A percentile compares a stretch with the other conserved stretches of the same genome.
Evolutionary conservation across 164 flowering plant genomes (phyloP).

Genomic region (Malania oleifera): DNA sequence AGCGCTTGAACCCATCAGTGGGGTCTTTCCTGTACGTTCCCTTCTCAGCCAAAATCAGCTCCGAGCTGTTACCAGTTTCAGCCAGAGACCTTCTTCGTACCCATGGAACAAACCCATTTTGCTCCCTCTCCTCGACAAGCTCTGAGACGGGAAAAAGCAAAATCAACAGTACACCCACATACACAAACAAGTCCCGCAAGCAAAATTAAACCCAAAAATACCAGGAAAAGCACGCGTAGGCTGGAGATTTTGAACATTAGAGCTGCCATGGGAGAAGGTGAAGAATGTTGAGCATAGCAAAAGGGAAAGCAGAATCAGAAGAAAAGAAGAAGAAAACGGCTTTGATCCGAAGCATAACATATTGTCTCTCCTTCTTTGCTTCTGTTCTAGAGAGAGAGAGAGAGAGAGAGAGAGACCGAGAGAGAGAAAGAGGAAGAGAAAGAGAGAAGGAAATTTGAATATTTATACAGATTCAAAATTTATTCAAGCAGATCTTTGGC

Average conservation of each 20-base stretch:
- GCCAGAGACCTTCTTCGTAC: conserved; percentile 21
- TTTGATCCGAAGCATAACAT: conserved; percentile 16
- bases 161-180: background rate
- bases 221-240: background rate
- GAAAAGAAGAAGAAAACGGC: conserved; percentile 6
- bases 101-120: conserved; percentile 14
- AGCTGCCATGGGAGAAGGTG: background rate
- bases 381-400: background rate
- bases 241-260: background rate
- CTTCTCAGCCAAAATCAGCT: conserved; percentile 36
- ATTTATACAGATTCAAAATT: too few relatives aligned
- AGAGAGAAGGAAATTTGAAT: too few relatives aligned
- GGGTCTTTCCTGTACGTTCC: conserved; percentile 44
- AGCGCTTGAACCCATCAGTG: conserved; percentile 20
- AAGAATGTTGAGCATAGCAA: background rate
- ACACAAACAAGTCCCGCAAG: background rate
- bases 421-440: too few relatives aligned
- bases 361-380: background rate
- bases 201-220: background rate
- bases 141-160: background rate
- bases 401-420: too few relatives aligned
- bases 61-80: conserved; percentile 18
- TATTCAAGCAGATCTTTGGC: too few relatives aligned
- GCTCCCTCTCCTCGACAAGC: conserved; percentile 7
- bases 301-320: background rate